Evolutionary conservation across 2,329 filamentous ascomycete genomes (phyloP), one percentile per base, ranked within the genome.

Genomic region (Lasiodiplodia sp.): DNA sequence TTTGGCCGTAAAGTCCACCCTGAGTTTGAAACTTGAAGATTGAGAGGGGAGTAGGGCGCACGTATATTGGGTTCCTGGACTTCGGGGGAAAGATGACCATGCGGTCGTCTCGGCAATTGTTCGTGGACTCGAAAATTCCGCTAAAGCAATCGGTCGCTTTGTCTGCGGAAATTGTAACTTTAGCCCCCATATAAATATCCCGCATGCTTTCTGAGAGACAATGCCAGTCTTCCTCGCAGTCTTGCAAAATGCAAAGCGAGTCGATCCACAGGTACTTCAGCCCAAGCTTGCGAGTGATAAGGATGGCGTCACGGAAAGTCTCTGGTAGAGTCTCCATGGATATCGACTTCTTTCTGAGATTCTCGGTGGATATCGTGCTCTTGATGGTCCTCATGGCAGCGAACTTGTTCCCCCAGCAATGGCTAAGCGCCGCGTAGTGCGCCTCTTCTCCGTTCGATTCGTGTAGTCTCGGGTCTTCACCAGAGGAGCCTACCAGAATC

Each of bases 371-470:
- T 37, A 56, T 56, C 12, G 53, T 56, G 28, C 53, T 56, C n/a
- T 31, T 56, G 18, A 56, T 34, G 31, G 53, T 56, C 28, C 53
- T 56, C 53, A 34, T 12, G 11, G 28, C 28, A 56, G 53, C 53
- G 6, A 21, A 31, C 21, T 56, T 56, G 31, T 56, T 16, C 6
- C 71, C 72, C 73, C 72, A 73, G 52, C 73, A 73, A 57, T 75
- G 72, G 38, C 67, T 70, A 31, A 73, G 62, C n/a, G 62, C 44
- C 7, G 49, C 28, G 66, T 66, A 31, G 12, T 37, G 53, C 31
- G 53, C 53, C 11, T 7, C 18, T 21, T 56, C 53, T 37, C 53
- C 53, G 31, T 34, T 56, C 16, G 53, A 56, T 37, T 34, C 16
- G 31, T 56, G n/a, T 21, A 56, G 53, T 56, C 31, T 37, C 18